Conservation (phyloP, 345 rosid genomes). For the Reutealis trisperma region DNA sequence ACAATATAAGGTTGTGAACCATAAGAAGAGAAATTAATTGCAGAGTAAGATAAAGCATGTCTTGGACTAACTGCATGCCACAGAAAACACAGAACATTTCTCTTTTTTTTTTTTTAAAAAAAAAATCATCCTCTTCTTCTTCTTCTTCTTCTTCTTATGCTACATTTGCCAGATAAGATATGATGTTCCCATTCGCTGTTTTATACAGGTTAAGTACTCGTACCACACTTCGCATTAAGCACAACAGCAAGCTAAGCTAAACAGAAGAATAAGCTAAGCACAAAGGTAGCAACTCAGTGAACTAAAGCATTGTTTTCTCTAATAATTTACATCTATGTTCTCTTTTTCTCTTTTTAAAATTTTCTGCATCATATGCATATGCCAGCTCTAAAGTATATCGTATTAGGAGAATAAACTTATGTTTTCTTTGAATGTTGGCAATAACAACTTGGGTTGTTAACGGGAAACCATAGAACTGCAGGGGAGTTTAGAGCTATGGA, state of each 20-base stretch:
- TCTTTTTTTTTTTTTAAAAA: neutral
- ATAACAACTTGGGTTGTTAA: neutral
- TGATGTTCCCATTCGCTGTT: neutral
- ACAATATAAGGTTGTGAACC: neutral
- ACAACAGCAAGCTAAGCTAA: slow-evolving; percentile 1
- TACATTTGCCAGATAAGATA: neutral
- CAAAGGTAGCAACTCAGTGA: neutral
- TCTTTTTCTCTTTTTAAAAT: neutral
- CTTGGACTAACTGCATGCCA: neutral
- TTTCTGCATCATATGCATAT: neutral
- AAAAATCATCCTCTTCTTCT: neutral
- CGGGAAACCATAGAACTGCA: neutral
- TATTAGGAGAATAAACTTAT: neutral
- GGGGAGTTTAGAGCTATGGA: neutral
- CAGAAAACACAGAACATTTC: neutral
- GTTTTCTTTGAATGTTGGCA: neutral
- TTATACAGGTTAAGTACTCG: neutral
- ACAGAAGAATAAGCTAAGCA: neutral
- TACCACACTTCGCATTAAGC: neutral
- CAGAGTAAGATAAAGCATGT: neutral
- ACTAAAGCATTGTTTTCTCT: neutral
- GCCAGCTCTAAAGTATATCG: neutral
- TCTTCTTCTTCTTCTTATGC: neutral
- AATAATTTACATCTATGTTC: neutral
- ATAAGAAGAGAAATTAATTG: neutral